Base-by-base conservation (phyloP, 176 grass and related monocot species). In the Tillandsia leiboldiana region DNA sequence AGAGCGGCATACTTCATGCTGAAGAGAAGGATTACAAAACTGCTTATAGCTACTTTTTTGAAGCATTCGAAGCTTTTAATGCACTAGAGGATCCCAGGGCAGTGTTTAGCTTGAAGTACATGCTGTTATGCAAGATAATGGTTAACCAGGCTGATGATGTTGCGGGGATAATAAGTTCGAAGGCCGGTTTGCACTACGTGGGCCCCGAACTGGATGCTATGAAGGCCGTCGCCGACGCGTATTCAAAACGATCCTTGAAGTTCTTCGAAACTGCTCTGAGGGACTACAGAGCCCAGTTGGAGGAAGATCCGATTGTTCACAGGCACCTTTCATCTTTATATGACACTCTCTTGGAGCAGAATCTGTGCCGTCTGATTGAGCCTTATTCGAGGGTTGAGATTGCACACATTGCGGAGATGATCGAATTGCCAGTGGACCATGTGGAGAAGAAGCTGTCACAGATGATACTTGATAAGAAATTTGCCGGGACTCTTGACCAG, bases 91-190 rank as follows among this genome's bases (percentile, higher is more conserved):
- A 87, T 49, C 68, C 81, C 48, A 76, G 78, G 13, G 84, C 88
- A n/a, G 77, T 87, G 23, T 91, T 87, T 68, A 82, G 88, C 72
- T 77, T 96, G 28, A 96, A 96, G 58, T 96, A 91, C 77, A 96
- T 96, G 91, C 87, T 96, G 17, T 67, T 96, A 61, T 96, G 87
- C 80, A 96, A 96, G 83, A 96, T 91, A 49, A 91, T 96, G 91
- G 91, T 91, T 64, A 96, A 81, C 73, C 91, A 96, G 28, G 85
- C 91, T 69, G 87, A 96, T 75, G 91, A 96, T 74, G 88, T 84
- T 69, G 78, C 81, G 1, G 73, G 88, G 62, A 91, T 91, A 71
- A 91, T 91, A 22, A 87, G 84, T 17, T 87, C 84, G 8, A 91
- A 91, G 78, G 84, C 84, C 17, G 84, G 88, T 63, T 71, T 91